phyloP scores from a whole-genome alignment of 1,284 basidiomycete species.

The Boletus mariae region DNA sequence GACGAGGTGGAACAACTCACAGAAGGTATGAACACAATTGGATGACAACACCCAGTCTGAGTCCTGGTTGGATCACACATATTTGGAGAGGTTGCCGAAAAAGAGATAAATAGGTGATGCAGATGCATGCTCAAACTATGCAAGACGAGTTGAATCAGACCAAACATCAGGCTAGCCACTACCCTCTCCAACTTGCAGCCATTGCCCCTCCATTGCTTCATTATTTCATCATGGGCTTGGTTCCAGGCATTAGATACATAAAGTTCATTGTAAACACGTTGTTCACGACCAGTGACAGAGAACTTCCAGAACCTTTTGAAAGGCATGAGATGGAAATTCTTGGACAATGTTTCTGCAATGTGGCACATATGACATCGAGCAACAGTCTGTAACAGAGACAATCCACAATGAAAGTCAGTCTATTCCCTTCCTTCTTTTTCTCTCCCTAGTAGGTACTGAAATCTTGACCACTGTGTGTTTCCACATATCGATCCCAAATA shows the following conservation, averaged over 20 bases:
- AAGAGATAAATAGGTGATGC: neutral
- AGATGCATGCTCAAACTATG: neutral
- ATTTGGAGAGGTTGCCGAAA: neutral
- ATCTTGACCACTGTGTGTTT: neutral
- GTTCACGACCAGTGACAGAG: neutral
- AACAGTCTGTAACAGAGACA: neutral
- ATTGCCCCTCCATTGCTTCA: neutral
- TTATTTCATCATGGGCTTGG: neutral
- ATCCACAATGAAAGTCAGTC: neutral
- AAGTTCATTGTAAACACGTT: neutral
- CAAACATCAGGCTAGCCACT: neutral
- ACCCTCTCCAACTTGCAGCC: neutral
- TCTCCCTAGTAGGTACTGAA: neutral
- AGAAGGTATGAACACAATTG: neutral
- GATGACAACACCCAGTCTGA: constrained; percentile 6
- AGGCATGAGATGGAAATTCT: neutral
- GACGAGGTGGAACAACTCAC: neutral
- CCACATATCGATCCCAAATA: constrained; percentile 1
- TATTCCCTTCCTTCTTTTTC: neutral
- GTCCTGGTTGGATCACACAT: neutral
- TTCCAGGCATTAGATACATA: neutral
- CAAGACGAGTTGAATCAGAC: neutral
- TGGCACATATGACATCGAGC: neutral
- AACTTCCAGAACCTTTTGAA: neutral
- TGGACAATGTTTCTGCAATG: neutral